phyloP scores from a whole-genome alignment of 2,329 filamentous ascomycete species.

The Botrytis medusae region DNA sequence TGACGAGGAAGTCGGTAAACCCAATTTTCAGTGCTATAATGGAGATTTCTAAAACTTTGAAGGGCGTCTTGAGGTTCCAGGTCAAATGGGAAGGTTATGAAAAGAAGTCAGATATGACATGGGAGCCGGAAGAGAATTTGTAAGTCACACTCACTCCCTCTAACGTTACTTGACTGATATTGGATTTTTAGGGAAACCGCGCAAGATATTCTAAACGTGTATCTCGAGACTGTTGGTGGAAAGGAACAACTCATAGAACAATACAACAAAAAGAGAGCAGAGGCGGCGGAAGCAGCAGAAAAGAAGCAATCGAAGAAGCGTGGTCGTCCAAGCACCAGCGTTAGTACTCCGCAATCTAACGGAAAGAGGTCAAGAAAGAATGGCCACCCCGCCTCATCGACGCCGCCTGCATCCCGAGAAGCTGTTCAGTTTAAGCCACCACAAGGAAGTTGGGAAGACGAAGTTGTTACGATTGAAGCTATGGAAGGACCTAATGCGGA shows the following conservation, averaged over 20 bases:
- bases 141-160: conserved; percentile 41
- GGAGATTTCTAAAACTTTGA: conserved; percentile 21
- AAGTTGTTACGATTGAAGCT: conserved; percentile 68
- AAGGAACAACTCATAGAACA: conserved; percentile 53
- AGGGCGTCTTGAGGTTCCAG: conserved; percentile 57
- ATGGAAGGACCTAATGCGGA: conserved; percentile 64
- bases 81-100: conserved; percentile 84
- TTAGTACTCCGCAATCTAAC: conserved; percentile 27
- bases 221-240: conserved; percentile 64
- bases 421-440: conserved; percentile 62
- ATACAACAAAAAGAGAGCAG: conserved; percentile 44
- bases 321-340: conserved; percentile 47
- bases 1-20: conserved; percentile 50
- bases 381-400: conserved; percentile 34
- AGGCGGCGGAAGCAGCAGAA: conserved; percentile 37
- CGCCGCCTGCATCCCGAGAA: conserved; percentile 46
- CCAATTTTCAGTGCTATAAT: neutral
- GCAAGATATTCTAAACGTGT: conserved; percentile 60
- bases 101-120: conserved; percentile 68
- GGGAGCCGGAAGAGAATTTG: conserved; percentile 76
- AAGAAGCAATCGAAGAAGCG: conserved; percentile 59
- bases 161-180: conserved; percentile 22
- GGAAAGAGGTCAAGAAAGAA: conserved; percentile 37
- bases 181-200: conserved; percentile 52
- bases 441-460: conserved; percentile 73